Base-by-base conservation (phyloP, 345 rosid species). In the Lagerstroemia speciosa region DNA sequence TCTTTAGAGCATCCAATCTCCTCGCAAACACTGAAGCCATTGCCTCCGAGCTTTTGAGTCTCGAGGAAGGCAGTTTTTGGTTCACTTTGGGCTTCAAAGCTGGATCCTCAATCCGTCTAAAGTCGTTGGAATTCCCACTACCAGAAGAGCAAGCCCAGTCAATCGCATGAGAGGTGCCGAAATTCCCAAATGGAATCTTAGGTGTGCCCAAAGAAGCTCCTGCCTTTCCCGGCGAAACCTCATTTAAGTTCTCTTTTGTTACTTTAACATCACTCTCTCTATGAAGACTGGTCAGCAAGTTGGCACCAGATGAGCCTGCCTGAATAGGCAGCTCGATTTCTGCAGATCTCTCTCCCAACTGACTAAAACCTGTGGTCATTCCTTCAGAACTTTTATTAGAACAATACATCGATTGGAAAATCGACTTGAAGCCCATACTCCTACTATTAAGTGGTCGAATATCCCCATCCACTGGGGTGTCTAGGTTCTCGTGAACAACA, bases 1-100 rank as follows among this genome's bases (percentile, higher is more conserved):
- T 81, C 73, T 82, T 89, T 33, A 89, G 79, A 62, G 91, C 91
- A 73, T 86, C 95, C 81, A 94, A 72, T 78, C 88, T 87, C 80
- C 80, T 84, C 3, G 89, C 90, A 72, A 86, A 85, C 48, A 73
- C 76, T 73, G 93, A 85, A 69, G 89, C 84, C 76, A 89, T 81
- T 64, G 75, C 90, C 68, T 86, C 91, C 6, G 88, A 83, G 64
- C 82, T 79, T 78, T 79, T 79, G 34, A 78, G 52, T 72, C 79
- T 78, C 68, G 71, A 27, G 30, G 79, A 76, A 57, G 91, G 76
- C 26, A 73, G 53, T 67, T 69, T 66, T 26, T 79, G 74, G 46
- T 75, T 73, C 72, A 62, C 45, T 62, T 76, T 73, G 62, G 63
- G 40, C 5, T 43, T 48, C 40, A 73, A 73, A 20, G 76, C 75